Percentiles rank a stretch among this genome's conserved stretches.
Evolutionary conservation across 148 eudicot genomes (phyloP).

Genomic region (Rhododendron kiyosumense): DNA sequence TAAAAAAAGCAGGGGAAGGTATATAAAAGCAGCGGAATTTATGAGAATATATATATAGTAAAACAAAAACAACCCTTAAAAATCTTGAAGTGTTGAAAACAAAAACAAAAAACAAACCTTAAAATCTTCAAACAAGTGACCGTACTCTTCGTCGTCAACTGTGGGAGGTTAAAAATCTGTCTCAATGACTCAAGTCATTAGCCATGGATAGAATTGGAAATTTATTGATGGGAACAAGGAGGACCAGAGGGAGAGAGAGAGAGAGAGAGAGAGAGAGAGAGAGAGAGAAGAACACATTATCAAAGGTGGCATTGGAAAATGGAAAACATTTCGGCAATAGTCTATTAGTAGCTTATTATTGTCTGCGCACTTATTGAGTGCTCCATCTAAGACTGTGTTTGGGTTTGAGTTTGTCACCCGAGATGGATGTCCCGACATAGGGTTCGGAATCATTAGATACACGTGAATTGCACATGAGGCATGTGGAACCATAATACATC

Average conservation of each 20-base stretch:
- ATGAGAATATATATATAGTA: neutral
- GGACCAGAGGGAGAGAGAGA: neutral
- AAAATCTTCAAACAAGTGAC: constrained; percentile 7
- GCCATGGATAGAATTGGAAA: neutral
- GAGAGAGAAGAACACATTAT: neutral
- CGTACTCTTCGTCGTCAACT: neutral
- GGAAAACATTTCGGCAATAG: neutral
- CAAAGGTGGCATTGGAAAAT: neutral
- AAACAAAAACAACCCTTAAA: neutral
- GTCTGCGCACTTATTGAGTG: neutral
- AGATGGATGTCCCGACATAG: neutral
- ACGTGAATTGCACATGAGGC: neutral
- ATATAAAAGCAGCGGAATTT: neutral
- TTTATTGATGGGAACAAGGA: neutral
- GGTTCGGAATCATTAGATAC: neutral
- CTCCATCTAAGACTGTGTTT: neutral
- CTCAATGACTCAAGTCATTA: neutral
- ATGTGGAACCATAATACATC: neutral
- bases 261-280: neutral
- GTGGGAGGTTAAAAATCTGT: neutral
- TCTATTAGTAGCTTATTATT: neutral
- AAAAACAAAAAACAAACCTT: neutral
- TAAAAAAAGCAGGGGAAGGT: too few species aligned
- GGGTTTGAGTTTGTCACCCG: neutral
- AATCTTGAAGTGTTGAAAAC: neutral